Conservation (phyloP, 305 asterid genomes). For the Fraxinus sp. region DNA sequence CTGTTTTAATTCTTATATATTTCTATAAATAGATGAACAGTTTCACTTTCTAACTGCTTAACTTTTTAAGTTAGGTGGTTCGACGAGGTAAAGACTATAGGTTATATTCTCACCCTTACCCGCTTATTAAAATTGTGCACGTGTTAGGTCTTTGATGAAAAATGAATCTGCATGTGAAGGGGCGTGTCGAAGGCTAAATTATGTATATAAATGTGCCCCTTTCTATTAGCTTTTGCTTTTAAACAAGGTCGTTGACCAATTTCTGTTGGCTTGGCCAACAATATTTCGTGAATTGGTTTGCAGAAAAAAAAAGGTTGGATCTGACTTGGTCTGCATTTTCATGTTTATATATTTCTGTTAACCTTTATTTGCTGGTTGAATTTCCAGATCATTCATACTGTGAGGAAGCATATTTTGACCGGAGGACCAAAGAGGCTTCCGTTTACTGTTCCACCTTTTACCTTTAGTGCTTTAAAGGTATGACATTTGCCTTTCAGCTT, state of each 20-base stretch:
- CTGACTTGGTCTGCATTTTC: slow-evolving; percentile 5
- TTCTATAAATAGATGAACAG: not conserved
- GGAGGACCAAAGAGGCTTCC: slow-evolving; percentile 96
- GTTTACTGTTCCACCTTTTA: slow-evolving; percentile 84
- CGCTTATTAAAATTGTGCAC: not conserved
- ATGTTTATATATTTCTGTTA: slow-evolving; percentile 7
- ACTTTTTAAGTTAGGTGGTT: not conserved
- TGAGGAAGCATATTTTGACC: slow-evolving; percentile 83
- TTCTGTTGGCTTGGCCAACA: not conserved
- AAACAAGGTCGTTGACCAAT: not conserved
- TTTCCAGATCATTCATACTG: slow-evolving; percentile 71
- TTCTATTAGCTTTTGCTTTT: not conserved
- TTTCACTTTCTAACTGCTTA: not conserved
- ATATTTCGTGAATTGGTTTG: not conserved
- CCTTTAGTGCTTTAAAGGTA: slow-evolving; percentile 86
- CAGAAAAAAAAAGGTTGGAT: not conserved
- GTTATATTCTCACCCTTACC: not conserved
- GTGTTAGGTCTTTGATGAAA: not conserved
- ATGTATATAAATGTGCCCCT: not conserved
- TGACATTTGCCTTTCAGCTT: slow-evolving; percentile 22
- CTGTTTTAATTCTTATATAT: not conserved
- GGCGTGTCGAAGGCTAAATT: not conserved
- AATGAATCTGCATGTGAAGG: not conserved
- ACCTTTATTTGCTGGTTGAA: slow-evolving; percentile 25
- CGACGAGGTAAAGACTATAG: not conserved